Evolutionary conservation across 2,329 filamentous ascomycete genomes (phyloP), one percentile per base, ranked within the genome.

Genomic region (Metarhizium sp.): DNA sequence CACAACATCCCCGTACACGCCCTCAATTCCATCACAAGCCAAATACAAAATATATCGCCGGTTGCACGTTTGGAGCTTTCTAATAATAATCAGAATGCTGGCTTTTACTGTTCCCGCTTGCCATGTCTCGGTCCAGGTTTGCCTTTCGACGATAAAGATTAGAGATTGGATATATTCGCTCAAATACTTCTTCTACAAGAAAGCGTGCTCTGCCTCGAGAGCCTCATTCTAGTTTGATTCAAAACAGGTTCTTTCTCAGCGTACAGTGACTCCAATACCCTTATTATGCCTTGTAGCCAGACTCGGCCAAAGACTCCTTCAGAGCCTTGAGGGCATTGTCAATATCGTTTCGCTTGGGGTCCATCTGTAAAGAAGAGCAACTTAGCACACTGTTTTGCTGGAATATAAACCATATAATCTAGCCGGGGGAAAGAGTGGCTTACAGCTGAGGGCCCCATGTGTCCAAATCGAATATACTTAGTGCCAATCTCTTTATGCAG

Each of bases 401-500:
- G 43, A 46, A 29, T 32, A 40, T 38, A 46, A 25, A 25, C 43
- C 18, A 14, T 29, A 25, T 13, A 14, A 13, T 30, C 16, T 16
- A 48, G 25, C 3, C 45, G 14, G 6, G n/a, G 25, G 3, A 18
- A 30, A 48, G 25, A 4, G n/a, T 13, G 30, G 78, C 82, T 74
- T 73, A 85, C 83, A 62, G 92, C 87, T 68, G 88, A 94, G 59
- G 97, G 90, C 63, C 94, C 94, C 94, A 99, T 99, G 72, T 97
- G 94, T 47, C 94, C 94, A 66, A 99, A 94, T 32, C 94, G 85
- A 63, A 99, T 88, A 71, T 99, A 99, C 76, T 89, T 94, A 59
- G 88, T 77, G 2, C 89, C 92, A 71, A 96, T 95, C 70, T 95
- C 90, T 80, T 94, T 96, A 78, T 99, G 94, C 64, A 99, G 80